Evolutionary conservation across 1,284 basidiomycete species (phyloP), one percentile per base, ranked within the genome.

Genomic region (Naganishia sp.): DNA sequence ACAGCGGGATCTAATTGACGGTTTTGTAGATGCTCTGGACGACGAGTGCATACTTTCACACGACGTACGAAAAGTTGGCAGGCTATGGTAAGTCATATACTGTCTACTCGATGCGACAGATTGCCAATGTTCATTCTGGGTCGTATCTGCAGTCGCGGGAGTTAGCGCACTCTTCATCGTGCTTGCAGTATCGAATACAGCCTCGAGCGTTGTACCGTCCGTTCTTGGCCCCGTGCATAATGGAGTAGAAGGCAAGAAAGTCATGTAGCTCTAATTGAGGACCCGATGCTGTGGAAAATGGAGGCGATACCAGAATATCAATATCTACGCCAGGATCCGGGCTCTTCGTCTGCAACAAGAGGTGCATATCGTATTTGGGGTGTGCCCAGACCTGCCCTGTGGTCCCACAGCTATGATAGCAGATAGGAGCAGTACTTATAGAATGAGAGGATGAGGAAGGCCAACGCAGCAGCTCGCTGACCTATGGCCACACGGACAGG

Each of bases 21-120:
- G 13, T 46, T 25, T 13, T 59, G 43, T 31, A 68, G 67, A 68
- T 68, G 68, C 55, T 68, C 6, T 64, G 64, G 63, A 64, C 64
- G n/a, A 68, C 68, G n/a, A 66, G 64, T 23, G 64, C 64, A 3
- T 68, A 65, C 23, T 68, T 68, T 43, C 68, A 68, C 49, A 65
- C 68, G 2, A 60, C 55, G 4, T 52, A 53, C 10, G 68, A 68
- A 43, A 68, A 68, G 46, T 33, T 68, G 21, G 64, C 68, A 33
- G 68, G 68, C 16, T 68, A 61, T 48, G 16, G 68, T 68, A 44
- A 46, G 68, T 66, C 13, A 31, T 15, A 25, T 36, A 15, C 16
- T n/a, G 15, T 23, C 52, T 33, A 18, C 36, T 25, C 10, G 33
- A 13, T 21, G n/a, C 3, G 45, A 49, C 13, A 23, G 7, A 15